Percentiles rank a stretch among this genome's conserved stretches.
These are phyloP conservation scores for Aethionema arabicum DNA, from an alignment of 345 rosid species.

Conservation along the genomic window DNA sequence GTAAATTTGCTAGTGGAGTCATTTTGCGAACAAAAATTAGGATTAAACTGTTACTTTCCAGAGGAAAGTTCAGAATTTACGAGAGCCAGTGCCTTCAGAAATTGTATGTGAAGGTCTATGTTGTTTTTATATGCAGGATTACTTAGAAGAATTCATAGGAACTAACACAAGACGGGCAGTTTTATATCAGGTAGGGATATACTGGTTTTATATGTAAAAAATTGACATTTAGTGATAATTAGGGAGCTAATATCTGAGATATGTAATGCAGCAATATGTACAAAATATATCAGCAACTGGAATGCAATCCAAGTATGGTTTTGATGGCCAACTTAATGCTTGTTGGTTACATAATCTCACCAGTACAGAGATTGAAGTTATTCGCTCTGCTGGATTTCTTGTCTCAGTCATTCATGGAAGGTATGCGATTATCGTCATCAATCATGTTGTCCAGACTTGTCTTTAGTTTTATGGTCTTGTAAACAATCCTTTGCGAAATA, in stretches of 20 bases:
- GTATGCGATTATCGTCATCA: constrained; percentile 36
- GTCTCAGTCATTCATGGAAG: constrained; percentile 96
- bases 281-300: constrained; percentile 89
- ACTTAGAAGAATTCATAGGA: constrained; percentile 73
- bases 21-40: background rate
- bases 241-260: constrained; percentile 9
- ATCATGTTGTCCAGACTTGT: background rate
- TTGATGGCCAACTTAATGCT: constrained; percentile 92
- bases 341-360: constrained; percentile 92
- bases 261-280: constrained; percentile 73
- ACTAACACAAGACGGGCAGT: constrained; percentile 59
- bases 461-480: background rate
- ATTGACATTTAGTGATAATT: background rate
- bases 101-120: background rate
- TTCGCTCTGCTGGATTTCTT: constrained; percentile 74
- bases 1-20: background rate
- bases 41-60: background rate
- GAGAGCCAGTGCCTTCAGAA: background rate
- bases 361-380: constrained; percentile 55
- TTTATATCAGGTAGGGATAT: constrained; percentile 64
- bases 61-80: background rate
- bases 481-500: constrained; percentile 9
- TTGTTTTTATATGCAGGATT: constrained; percentile 39
- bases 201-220: background rate
- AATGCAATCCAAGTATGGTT: constrained; percentile 81